Conservation (phyloP, 2,329 filamentous ascomycete species). For the Biscogniauxia mediterranea region DNA sequence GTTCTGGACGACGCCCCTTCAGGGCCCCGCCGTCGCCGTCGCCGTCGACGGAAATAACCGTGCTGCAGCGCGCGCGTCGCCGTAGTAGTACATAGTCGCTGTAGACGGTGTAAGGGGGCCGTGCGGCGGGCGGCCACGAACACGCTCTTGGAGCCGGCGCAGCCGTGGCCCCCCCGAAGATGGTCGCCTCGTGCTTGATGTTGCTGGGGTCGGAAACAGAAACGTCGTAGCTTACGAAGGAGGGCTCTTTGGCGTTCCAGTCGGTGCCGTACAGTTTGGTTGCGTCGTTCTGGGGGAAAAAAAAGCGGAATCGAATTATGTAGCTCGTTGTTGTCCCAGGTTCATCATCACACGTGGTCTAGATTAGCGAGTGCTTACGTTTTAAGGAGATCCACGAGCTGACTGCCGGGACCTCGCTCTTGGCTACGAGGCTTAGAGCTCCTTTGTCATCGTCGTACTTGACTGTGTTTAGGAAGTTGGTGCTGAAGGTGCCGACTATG, state of each 20-base stretch:
- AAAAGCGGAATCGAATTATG: slow-evolving; percentile 3
- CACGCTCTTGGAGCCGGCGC: slow-evolving; percentile 23
- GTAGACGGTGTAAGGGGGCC: slow-evolving; percentile 30
- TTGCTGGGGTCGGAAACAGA: slow-evolving; percentile 20
- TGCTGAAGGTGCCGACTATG: slow-evolving; percentile 32
- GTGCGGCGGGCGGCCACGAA: slow-evolving; percentile 23
- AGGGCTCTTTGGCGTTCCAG: slow-evolving; percentile 20
- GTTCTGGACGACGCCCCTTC: slow-evolving; percentile 40
- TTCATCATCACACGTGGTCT: neutral
- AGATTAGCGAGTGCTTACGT: slow-evolving; percentile 24
- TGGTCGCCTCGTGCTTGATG: slow-evolving; percentile 19
- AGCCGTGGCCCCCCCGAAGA: slow-evolving; percentile 19
- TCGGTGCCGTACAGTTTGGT: slow-evolving; percentile 32
- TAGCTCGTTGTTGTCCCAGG: neutral
- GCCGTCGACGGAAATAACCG: slow-evolving; percentile 40
- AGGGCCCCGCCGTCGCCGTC: slow-evolving; percentile 41
- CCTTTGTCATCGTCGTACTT: slow-evolving; percentile 30
- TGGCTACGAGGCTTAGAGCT: slow-evolving; percentile 23
- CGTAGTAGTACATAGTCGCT: slow-evolving; percentile 30
- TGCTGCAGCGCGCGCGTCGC: slow-evolving; percentile 24
- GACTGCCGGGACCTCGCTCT: slow-evolving; percentile 18
- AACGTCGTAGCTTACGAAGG: slow-evolving; percentile 29
- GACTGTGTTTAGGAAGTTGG: slow-evolving; percentile 29
- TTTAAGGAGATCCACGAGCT: slow-evolving; percentile 33
- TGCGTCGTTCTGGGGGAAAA: slow-evolving; percentile 32